A percentile compares a stretch with the other conserved stretches of the same genome.
These are phyloP conservation scores for Pseudocercospora crystallina DNA, from an alignment of 2,329 filamentous ascomycete species.

Conservation along the genomic window DNA sequence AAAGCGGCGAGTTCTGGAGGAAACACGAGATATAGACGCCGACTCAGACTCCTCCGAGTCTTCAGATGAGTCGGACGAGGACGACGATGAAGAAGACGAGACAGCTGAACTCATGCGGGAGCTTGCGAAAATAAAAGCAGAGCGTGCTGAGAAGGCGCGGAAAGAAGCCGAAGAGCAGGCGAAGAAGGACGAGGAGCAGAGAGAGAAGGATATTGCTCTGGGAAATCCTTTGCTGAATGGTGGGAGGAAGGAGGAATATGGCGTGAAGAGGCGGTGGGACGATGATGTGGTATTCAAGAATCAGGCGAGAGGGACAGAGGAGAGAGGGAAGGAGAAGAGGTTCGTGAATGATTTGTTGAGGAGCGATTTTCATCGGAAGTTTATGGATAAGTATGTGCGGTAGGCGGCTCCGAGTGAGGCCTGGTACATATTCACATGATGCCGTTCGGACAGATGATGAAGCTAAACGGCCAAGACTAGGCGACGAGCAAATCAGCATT, in stretches of 20 bases:
- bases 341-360: slow-evolving; percentile 95
- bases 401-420: slow-evolving; percentile 14
- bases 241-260: slow-evolving; percentile 69
- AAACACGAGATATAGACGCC: slow-evolving; percentile 84
- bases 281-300: slow-evolving; percentile 99
- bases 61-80: slow-evolving; percentile 55
- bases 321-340: slow-evolving; percentile 68
- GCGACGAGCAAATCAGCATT: not conserved
- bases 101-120: slow-evolving; percentile 88
- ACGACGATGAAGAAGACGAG: slow-evolving; percentile 74
- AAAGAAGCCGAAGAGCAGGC: slow-evolving; percentile 77
- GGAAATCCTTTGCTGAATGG: slow-evolving; percentile 89
- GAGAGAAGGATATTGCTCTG: slow-evolving; percentile 83
- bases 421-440: not conserved
- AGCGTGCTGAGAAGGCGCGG: slow-evolving; percentile 77
- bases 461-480: not conserved
- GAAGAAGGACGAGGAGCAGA: slow-evolving; percentile 77
- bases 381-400: slow-evolving; percentile 64
- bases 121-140: slow-evolving; percentile 87
- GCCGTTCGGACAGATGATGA: not conserved
- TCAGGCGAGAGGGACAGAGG: slow-evolving; percentile 90
- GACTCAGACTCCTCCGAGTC: slow-evolving; percentile 58
- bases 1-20: slow-evolving; percentile 79
- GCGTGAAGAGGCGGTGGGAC: slow-evolving; percentile 90
- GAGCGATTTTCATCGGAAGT: slow-evolving; percentile 96